These are phyloP conservation scores for Halenospora varia DNA, from an alignment of 495 filamentous ascomycete species.

Conservation along the genomic window DNA sequence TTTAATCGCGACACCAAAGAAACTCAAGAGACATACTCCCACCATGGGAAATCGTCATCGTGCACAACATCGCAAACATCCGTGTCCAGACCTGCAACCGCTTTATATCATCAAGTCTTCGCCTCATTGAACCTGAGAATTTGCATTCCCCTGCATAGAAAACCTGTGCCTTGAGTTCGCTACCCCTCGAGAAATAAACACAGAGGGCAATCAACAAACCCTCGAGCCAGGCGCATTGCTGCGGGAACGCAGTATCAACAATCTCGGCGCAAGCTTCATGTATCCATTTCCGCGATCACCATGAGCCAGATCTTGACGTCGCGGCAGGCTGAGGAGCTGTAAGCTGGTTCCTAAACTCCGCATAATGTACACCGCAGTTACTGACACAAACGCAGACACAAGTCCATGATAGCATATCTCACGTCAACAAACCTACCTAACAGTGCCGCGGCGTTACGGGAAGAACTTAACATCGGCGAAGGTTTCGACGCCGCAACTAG, in stretches of 20 bases:
- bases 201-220: neutral
- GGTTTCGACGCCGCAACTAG: slow-evolving; percentile 69
- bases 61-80: neutral
- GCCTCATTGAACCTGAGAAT: neutral
- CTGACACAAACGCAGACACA: slow-evolving; percentile 57
- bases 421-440: slow-evolving; percentile 63
- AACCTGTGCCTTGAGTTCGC: no score
- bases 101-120: neutral
- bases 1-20: slow-evolving; percentile 4
- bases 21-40: neutral
- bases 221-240: slow-evolving; percentile 13
- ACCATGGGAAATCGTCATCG: slow-evolving; percentile 2
- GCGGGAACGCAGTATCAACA: neutral
- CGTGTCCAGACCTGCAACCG: neutral
- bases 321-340: slow-evolving; percentile 89
- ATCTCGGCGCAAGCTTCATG: slow-evolving; percentile 17
- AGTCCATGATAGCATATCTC: slow-evolving; percentile 86
- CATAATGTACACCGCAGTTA: neutral
- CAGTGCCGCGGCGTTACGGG: slow-evolving; percentile 62
- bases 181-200: slow-evolving; percentile 17
- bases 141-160: neutral
- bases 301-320: slow-evolving; percentile 77
- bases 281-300: slow-evolving; percentile 25
- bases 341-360: slow-evolving; percentile 30
- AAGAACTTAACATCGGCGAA: slow-evolving; percentile 60